Base-by-base conservation (phyloP, 805 yeast species). In the Pichia cephalocereana region DNA sequence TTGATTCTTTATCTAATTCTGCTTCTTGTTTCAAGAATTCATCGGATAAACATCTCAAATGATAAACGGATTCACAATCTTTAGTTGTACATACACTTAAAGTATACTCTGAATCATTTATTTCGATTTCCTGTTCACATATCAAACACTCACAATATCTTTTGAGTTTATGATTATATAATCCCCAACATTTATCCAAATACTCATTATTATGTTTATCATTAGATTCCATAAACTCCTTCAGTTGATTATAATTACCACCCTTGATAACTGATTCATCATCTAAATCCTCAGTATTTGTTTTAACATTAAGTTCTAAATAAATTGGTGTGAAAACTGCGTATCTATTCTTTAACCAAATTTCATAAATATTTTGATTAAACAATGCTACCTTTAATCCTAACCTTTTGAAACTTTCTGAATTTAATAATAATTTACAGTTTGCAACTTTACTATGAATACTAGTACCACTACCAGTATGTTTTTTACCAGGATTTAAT, bases 361-460 rank as follows among this genome's bases (percentile, higher is more conserved):
- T 50, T 8, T 62, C 53, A 46, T 60, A 61, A 1, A 62, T 55
- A 2, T 55, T 54, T 6, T 56, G 52, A 44, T 66, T 57, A 51
- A 81, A 80, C 28, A 81, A 61, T 3, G 69, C 69, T 0, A 82
- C 69, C 30, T 63, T 63, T 41, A 83, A 60, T 30, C 70, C 68
- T 70, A 79, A 65, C 8, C 66, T 56, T 1, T 55, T 52, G 57
- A 82, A 83, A 39, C 71, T 75, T 2, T 56, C 56, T 11, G 76
- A 60, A 2, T 57, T 56, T 6, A 80, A 36, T 15, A 83, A 58
- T 31, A 74, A 57, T 41, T 77, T 65, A 7, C 74, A 60, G 52
- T 74, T 69, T 0, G 74, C 84, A 12, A 82, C 45, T 42, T 73
- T 72, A 43, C 73, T 71, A 44, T 70, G 73, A 3, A 79, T 38